Percentiles rank a stretch among this genome's conserved stretches.
Evolutionary conservation across 495 filamentous ascomycete genomes (phyloP).

Genomic region (Xylaria telfairii): DNA sequence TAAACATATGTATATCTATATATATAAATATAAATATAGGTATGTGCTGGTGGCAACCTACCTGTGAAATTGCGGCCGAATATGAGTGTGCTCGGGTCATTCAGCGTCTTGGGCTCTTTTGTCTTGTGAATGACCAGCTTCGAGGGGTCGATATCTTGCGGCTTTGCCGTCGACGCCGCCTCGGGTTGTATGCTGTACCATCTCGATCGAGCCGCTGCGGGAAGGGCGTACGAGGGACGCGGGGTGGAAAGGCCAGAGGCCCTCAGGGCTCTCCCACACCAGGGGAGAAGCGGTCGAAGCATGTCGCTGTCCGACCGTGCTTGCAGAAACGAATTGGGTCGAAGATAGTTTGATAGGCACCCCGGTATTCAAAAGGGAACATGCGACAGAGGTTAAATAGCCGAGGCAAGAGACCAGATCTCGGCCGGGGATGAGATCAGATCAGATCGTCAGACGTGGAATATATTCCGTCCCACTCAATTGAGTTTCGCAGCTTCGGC

Average conservation of each 20-base stretch:
- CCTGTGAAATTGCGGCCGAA: conserved; percentile 91
- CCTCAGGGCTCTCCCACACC: conserved; percentile 35
- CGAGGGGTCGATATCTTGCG: conserved; percentile 70
- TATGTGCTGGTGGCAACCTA: conserved; percentile 35
- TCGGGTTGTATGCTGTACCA: conserved; percentile 66
- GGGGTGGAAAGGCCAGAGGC: conserved; percentile 19
- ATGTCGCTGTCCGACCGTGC: conserved; percentile 19
- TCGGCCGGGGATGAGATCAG: neutral
- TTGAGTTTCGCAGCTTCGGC: neutral
- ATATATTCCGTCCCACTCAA: neutral
- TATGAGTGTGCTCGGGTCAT: conserved; percentile 76
- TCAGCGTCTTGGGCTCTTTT: conserved; percentile 73
- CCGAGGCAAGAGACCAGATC: neutral
- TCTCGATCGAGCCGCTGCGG: conserved; percentile 23
- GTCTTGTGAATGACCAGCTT: conserved; percentile 77
- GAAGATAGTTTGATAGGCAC: neutral
- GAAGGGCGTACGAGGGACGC: conserved; percentile 23
- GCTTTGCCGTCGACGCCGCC: conserved; percentile 57
- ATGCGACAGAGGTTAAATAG: neutral
- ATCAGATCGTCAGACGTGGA: neutral
- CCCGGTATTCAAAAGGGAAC: neutral
- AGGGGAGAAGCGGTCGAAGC: conserved; percentile 38
- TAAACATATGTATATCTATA: too few species aligned
- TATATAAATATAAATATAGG: too few species aligned
- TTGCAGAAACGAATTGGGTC: neutral